Evolutionary conservation across 1,284 basidiomycete genomes (phyloP).

Genomic region (Irpex sp.): DNA sequence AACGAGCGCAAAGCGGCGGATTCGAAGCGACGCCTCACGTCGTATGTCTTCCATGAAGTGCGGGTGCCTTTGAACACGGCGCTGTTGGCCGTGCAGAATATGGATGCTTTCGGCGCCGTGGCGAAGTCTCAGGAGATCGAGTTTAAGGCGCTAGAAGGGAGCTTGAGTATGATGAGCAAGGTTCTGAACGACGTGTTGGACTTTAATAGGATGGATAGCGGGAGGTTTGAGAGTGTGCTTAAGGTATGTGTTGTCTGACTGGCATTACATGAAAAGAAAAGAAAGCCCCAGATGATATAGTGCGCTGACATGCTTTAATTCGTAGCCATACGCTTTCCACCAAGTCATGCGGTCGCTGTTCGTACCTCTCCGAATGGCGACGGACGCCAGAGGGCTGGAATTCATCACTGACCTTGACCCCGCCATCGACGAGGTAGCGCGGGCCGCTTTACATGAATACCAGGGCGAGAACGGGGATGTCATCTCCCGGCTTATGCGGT

Average conservation of each 20-base stretch:
- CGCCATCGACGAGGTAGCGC: slow-evolving; percentile 67
- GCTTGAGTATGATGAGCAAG: slow-evolving; percentile 86
- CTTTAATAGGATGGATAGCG: slow-evolving; percentile 78
- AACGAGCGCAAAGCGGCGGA: slow-evolving; percentile 80
- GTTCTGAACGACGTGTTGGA: slow-evolving; percentile 88
- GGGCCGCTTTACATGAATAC: slow-evolving; percentile 53
- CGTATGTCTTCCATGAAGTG: slow-evolving; percentile 49
- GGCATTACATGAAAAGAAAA: neutral
- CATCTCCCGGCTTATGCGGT: slow-evolving; percentile 37
- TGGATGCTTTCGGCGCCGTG: slow-evolving; percentile 70
- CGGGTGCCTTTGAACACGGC: slow-evolving; percentile 92
- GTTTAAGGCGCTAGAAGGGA: slow-evolving; percentile 78
- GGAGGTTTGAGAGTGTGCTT: slow-evolving; percentile 70
- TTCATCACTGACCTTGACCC: slow-evolving; percentile 71
- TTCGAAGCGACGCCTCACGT: slow-evolving; percentile 78
- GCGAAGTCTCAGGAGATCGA: slow-evolving; percentile 73
- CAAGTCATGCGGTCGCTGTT: slow-evolving; percentile 80
- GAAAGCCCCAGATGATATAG: too few relatives aligned
- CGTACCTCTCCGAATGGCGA: slow-evolving; percentile 71
- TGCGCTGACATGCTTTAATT: neutral
- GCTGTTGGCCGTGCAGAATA: slow-evolving; percentile 84
- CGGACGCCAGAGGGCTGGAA: slow-evolving; percentile 66
- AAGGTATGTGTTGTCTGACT: slow-evolving; percentile 33
- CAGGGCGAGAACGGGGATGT: slow-evolving; percentile 42
- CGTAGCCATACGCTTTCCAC: slow-evolving; percentile 79